Conservation (phyloP, 106 monocot genomes). For the Alisma plantagoaquatica region DNA sequence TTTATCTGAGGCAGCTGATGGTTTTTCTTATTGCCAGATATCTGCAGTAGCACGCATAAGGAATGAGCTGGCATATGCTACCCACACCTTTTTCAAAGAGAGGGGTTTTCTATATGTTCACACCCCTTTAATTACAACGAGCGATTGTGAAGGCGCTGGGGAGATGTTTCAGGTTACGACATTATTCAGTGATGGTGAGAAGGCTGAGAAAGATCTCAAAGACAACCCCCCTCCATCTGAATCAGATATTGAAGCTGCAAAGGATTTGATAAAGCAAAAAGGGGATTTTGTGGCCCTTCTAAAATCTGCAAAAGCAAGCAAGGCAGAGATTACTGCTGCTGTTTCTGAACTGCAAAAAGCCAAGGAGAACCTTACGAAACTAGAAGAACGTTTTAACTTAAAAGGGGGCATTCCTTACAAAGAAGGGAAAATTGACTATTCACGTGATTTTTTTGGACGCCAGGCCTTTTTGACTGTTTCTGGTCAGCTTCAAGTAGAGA, state of each 20-base stretch:
- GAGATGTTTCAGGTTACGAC: slow-evolving; percentile 94
- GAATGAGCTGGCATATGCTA: slow-evolving; percentile 73
- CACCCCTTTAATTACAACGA: slow-evolving; percentile 88
- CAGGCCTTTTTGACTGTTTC: slow-evolving; percentile 89
- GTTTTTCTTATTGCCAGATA: slow-evolving; percentile 37
- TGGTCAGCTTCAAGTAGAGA: slow-evolving; percentile 90
- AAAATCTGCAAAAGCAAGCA: slow-evolving; percentile 59
- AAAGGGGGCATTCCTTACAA: slow-evolving; percentile 65
- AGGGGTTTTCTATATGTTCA: slow-evolving; percentile 89
- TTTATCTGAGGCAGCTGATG: too few species aligned
- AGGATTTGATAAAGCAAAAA: slow-evolving; percentile 51
- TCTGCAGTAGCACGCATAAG: slow-evolving; percentile 77
- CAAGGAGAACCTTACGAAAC: slow-evolving; percentile 54
- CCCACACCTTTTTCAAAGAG: slow-evolving; percentile 66
- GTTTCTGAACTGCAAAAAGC: slow-evolving; percentile 57
- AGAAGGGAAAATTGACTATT: slow-evolving; percentile 61
- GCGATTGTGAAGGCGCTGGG: slow-evolving; percentile 91
- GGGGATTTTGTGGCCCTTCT: slow-evolving; percentile 52
- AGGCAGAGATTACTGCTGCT: slow-evolving; percentile 37
- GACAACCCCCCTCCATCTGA: slow-evolving; percentile 67
- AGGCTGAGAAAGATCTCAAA: slow-evolving; percentile 63
- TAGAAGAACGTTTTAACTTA: slow-evolving; percentile 70
- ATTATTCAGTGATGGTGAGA: slow-evolving; percentile 77
- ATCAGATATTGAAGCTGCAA: slow-evolving; percentile 64
- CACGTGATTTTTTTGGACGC: slow-evolving; percentile 75